phyloP scores from a whole-genome alignment of 345 rosid species.

The Psidium friedrichsthalianum region DNA sequence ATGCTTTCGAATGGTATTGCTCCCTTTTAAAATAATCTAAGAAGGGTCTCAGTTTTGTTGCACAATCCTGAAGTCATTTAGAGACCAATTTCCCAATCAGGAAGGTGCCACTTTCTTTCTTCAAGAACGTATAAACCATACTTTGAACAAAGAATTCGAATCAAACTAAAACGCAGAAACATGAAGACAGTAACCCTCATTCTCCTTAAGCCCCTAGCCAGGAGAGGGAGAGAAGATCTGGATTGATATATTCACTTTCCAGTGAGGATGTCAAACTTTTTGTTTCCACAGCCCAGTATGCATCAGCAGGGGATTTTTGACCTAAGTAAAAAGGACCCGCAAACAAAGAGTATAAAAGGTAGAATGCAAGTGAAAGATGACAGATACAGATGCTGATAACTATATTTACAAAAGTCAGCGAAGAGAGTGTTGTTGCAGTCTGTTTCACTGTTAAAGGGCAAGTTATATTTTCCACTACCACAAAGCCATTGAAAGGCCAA shows the following conservation, averaged over 20 bases:
- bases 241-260: conserved; percentile 51
- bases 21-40: too few species aligned
- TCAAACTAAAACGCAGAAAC: background rate
- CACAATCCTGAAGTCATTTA: too few species aligned
- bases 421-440: background rate
- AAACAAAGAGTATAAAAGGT: background rate
- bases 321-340: background rate
- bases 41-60: conserved; percentile 37
- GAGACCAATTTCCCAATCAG: conserved; percentile 41
- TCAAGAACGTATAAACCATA: background rate
- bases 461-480: background rate
- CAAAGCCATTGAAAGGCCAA: background rate
- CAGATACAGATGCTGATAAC: background rate
- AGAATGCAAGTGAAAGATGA: background rate
- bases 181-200: conserved; percentile 28
- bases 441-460: background rate
- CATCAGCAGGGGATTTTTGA: background rate
- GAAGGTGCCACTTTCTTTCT: conserved; percentile 37
- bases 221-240: conserved; percentile 39
- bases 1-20: conserved; percentile 22
- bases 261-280: conserved; percentile 39
- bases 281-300: conserved; percentile 46
- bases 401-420: background rate
- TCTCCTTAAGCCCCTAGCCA: conserved; percentile 42
- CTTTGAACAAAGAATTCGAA: background rate